These are phyloP conservation scores for Flaveria brownii DNA, from an alignment of 129 eudicot species.

Conservation along the genomic window DNA sequence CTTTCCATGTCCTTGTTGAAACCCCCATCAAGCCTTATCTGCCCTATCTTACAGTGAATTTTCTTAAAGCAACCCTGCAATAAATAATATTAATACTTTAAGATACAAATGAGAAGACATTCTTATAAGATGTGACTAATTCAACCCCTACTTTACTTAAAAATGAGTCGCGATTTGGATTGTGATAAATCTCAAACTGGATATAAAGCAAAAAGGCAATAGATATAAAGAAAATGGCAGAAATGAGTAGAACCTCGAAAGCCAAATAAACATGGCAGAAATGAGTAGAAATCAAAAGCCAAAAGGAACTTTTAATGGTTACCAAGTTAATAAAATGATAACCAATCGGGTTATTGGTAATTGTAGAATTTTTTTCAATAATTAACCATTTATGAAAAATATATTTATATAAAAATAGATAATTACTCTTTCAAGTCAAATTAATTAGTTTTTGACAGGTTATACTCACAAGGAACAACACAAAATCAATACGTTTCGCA, in stretches of 20 bases:
- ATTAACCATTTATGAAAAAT: not conserved
- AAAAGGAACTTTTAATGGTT: not conserved
- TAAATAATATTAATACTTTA: not conserved
- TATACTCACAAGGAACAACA: not conserved
- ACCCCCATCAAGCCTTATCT: conserved; percentile 36
- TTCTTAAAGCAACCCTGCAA: conserved; percentile 81
- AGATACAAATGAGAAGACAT: no score
- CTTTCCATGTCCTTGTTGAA: conserved; percentile 17
- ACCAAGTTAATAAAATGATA: not conserved
- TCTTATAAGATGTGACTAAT: not conserved
- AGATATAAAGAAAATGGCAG: not conserved
- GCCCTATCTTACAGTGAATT: conserved; percentile 55
- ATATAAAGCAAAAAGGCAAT: not conserved
- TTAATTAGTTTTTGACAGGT: not conserved
- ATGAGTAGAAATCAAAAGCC: not conserved
- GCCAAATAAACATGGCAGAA: not conserved
- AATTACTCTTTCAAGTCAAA: not conserved
- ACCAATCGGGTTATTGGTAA: not conserved
- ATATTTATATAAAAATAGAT: not conserved
- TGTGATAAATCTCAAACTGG: not conserved
- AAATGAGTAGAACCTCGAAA: not conserved
- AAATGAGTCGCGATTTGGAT: not conserved
- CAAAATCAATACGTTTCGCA: not conserved
- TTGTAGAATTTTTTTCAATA: not conserved
- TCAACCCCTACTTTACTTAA: not conserved